phyloP scores from a whole-genome alignment of 1,284 basidiomycete species.

The Cryptococcus maquisensis region DNA sequence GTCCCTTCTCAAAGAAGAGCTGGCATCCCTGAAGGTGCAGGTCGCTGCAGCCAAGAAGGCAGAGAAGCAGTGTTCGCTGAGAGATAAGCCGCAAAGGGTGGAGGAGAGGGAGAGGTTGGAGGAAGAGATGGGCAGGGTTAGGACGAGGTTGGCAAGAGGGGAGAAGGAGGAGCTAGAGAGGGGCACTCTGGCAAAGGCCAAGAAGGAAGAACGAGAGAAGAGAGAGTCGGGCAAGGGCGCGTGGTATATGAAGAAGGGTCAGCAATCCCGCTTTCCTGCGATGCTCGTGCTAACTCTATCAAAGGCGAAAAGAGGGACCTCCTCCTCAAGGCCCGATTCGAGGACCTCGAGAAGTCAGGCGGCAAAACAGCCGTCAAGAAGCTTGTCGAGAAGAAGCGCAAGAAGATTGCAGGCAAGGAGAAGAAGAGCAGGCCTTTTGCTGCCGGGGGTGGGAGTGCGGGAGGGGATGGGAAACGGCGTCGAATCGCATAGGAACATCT shows the following conservation, averaged over 20 bases:
- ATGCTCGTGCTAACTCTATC: not conserved
- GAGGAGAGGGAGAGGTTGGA: conserved; percentile 74
- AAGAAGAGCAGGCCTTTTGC: conserved; percentile 73
- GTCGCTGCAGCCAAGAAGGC: conserved; percentile 66
- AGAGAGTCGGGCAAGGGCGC: conserved; percentile 68
- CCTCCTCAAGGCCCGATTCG: conserved; percentile 67
- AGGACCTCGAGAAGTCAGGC: conserved; percentile 66
- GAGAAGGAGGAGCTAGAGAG: conserved; percentile 65
- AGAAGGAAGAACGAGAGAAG: conserved; percentile 69
- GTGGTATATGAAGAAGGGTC: conserved; percentile 85
- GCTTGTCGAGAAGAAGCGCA: conserved; percentile 81
- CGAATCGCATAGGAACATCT: not conserved
- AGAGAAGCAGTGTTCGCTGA: conserved; percentile 60
- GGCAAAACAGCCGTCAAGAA: conserved; percentile 77
- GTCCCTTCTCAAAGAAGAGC: conserved; percentile 64
- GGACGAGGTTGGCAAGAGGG: conserved; percentile 73
- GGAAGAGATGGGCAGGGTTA: conserved; percentile 66
- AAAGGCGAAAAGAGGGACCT: conserved; percentile 72
- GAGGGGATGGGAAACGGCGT: conserved; percentile 8
- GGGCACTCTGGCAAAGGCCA: conserved; percentile 59
- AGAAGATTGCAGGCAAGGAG: conserved; percentile 82
- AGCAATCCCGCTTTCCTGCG: conserved; percentile 9
- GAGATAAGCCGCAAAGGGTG: conserved; percentile 62
- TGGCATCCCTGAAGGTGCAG: conserved; percentile 62
- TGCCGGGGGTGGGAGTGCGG: conserved; percentile 16